Evolutionary conservation across 78 protist genomes (phyloP), one percentile per base, ranked within the genome.

Genomic region (Acrasis kona): DNA sequence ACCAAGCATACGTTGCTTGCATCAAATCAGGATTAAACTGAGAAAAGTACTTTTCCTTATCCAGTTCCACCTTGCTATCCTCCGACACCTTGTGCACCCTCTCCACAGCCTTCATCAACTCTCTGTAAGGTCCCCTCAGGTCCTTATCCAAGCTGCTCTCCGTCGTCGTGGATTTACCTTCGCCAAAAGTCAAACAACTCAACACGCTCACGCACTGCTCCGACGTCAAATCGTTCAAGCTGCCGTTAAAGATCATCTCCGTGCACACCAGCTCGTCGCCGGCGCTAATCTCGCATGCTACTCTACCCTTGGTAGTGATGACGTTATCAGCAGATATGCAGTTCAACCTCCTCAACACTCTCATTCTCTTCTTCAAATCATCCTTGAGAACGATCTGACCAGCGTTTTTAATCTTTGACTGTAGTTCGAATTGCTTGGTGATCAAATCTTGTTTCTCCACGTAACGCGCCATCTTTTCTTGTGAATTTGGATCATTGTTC

Each of bases 241-340:
- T n/a, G 39, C 97, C 97, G n/a, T 78, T 58, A 68, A 94, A 95
- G 10, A 97, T 65, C 1, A 97, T 58, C 64, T 95, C 98, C 10
- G 96, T 87, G 28, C 89, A 50, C 4, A 97, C 75, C 40, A 97
- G 77, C 70, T 94, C 98, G 38, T 72, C 57, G 57, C 86, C 91
- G 6, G 98, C 87, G 70, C 68, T 80, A 28, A 97, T 87, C 70
- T 94, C 98, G 34, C 95, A 85, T 4, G 97, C 98, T 9, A 93
- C 91, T 1, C 97, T 77, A 10, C 98, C 98, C 73, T 96, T 95
- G 32, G 71, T 9, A 9, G 70, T 76, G 2, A 97, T 90, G 6
- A 94, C 91, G 68, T 90, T 82, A 1, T 87, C 89, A 3, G n/a
- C 28, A 29, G 83, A 74, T 7, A 83, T 79, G 74, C 82, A 94